A percentile compares a stretch with the other conserved stretches of the same genome.
Evolutionary conservation across 805 yeast species (phyloP).

Genomic region (Kockiozyma suomiensis): DNA sequence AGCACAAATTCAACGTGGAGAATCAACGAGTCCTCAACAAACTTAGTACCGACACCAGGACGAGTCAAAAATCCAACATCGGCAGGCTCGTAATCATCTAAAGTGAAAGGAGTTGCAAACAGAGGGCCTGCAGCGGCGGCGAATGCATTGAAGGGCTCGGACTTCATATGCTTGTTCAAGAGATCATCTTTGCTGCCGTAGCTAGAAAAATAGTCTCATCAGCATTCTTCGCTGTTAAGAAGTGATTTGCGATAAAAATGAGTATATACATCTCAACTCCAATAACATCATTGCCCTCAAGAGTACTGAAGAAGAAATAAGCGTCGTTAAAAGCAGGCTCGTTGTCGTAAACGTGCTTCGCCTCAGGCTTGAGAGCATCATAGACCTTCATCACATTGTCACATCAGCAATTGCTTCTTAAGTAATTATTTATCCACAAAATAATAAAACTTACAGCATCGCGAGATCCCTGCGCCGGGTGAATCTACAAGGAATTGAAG

Average conservation of each 20-base stretch:
- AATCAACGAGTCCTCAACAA: slow-evolving; percentile 10
- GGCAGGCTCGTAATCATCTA: slow-evolving; percentile 23
- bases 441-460: no score
- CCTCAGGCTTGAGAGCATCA: slow-evolving; percentile 27
- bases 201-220: slow-evolving; percentile 8
- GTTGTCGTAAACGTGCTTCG: slow-evolving; percentile 10
- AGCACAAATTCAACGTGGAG: slow-evolving; percentile 17
- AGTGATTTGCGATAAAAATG: neutral
- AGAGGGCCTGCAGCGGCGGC: slow-evolving; percentile 12
- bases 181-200: slow-evolving; percentile 20
- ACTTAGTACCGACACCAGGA: slow-evolving; percentile 12
- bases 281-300: slow-evolving; percentile 8
- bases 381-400: slow-evolving; percentile 11
- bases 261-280: slow-evolving; percentile 27
- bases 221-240: neutral
- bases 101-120: slow-evolving; percentile 9
- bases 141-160: slow-evolving; percentile 22
- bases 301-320: slow-evolving; percentile 19
- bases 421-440: no score
- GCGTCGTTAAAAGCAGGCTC: slow-evolving; percentile 16
- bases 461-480: no score
- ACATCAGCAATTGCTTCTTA: neutral
- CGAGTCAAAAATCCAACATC: slow-evolving; percentile 30
- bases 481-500: no score
- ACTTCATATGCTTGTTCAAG: slow-evolving; percentile 19